Conservation (phyloP, 306 rosid species). For the Aeschynomene evenia region DNA sequence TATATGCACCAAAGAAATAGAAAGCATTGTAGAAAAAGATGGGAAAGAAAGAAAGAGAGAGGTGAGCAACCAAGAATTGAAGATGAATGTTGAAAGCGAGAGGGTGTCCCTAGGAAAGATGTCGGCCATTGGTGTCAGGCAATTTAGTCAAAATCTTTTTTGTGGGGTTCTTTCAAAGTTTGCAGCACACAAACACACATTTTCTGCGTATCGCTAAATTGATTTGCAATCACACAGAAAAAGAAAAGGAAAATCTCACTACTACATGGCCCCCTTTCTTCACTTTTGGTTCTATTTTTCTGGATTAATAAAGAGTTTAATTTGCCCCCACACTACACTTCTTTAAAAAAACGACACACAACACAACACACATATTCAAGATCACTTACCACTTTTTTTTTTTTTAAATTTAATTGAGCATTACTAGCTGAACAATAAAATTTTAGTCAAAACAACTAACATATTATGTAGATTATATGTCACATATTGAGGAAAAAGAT, state of each 20-base stretch:
- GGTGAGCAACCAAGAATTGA: constrained; percentile 37
- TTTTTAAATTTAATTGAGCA: too few species aligned
- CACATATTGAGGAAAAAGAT: too few species aligned
- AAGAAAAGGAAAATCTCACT: constrained; percentile 7
- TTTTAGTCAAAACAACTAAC: too few species aligned
- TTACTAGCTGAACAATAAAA: too few species aligned
- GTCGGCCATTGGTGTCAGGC: constrained; percentile 61
- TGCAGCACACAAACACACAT: not conserved
- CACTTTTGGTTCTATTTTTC: not conserved
- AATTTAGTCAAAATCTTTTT: constrained; percentile 38
- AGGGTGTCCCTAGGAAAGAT: constrained; percentile 18
- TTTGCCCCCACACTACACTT: not conserved
- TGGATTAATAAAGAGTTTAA: not conserved
- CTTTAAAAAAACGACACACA: not conserved
- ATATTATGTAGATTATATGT: too few species aligned
- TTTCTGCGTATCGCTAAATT: not conserved
- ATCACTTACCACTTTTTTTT: not conserved
- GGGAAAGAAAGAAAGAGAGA: constrained; percentile 28
- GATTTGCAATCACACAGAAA: not conserved
- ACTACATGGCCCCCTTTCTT: not conserved
- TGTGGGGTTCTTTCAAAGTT: constrained; percentile 37
- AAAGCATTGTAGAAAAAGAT: not conserved
- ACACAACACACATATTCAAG: not conserved
- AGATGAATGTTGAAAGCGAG: constrained; percentile 3
- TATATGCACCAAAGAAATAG: not conserved